Base-by-base conservation (phyloP, 2,329 filamentous ascomycete genomes). In the Colletotrichum viniferum region DNA sequence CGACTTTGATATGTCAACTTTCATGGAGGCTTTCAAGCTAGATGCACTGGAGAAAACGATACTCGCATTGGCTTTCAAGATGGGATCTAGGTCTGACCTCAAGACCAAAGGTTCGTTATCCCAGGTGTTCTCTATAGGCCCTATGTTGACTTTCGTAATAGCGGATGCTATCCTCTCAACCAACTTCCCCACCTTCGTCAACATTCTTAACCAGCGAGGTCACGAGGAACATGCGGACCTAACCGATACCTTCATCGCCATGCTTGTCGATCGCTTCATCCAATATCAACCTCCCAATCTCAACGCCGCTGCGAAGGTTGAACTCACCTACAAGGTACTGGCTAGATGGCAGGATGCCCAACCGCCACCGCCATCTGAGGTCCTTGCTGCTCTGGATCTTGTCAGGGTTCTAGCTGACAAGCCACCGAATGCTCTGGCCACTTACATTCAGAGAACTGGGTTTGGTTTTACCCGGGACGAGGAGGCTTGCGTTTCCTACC, bases 11-110 rank as follows among this genome's bases (percentile, higher is more conserved):
- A 90, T 99, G n/a, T 94, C 95, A 4, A 95, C 94, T 3, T 98
- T 99, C 83, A 93, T 98, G 89, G 94, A 98, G 78, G 96, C 98
- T 84, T 99, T 99, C 88, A 96, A 96, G 83, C 90, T 98, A 69
- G 96, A 98, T 85, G 92, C 95, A 12, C 85, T 98, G 62, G 92
- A 96, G 81, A 98, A 98, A 88, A 95, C 95, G 55, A 91, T 97
- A 77, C 89, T 99, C 77, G 95, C 95, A 65, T 88, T 98, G 73
- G 95, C 96, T 6, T 98, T 98, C 85, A 97, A 96, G 84, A 91
- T 93, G 77, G 93, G 93, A n/a, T 91, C 91, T 55, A 95, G 95
- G 80, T 86, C 92, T 73, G 96, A 98, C 83, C 86, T 99, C 69
- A 95, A 95, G 81, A 94, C 93, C 7, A 98, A 98, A 92, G 96